Base-by-base conservation (phyloP, 768 basidiomycete species). In the Boletus edulis region DNA sequence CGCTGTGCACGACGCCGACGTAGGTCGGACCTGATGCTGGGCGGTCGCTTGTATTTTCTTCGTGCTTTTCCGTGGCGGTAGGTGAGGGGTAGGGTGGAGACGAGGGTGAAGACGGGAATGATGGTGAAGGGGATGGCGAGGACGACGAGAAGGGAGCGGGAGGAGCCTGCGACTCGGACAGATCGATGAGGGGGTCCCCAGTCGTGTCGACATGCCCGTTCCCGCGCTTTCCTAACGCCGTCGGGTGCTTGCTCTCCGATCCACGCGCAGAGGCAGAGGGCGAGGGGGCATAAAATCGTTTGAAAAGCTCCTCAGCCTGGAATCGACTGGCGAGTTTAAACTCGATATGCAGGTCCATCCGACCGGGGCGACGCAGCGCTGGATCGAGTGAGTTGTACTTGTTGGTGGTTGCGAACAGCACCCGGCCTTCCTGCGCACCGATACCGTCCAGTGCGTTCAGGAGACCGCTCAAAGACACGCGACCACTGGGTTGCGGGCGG, bases 401-500 rank as follows among this genome's bases (percentile, higher is more conserved):
- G 73, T 92, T 91, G 1, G 88, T 89, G 4, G 88, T 90, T 5
- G 89, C 89, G 49, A 88, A 89, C 8, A 89, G 74, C 29, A 92
- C 80, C 1, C 90, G 86, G n/a, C 89, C 90, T 71, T 92, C 89
- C 62, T 87, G 85, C 2, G 90, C 89, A 4, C 80, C 83, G 46
- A 90, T 81, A 32, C 89, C 90, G 60, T 91, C 89, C 24, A 91
- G 78, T n/a, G 86, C 85, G 51, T 89, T 89, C 5, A 91, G 77
- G 8, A 92, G 77, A 14, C 89, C 89, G 46, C 85, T 87, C 40
- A 91, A 81, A 20, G 82, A 85, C 29, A 91, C 72, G 34, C 78
- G 77, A 49, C 64, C 46, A 10, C 50, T 55, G 37, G 55, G 63
- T 14, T 6, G 27, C 48, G 15, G 65, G 52, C 2, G 59, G 61